phyloP scores from a whole-genome alignment of 2,329 filamentous ascomycete species.

The Epichloe aotearoae region DNA sequence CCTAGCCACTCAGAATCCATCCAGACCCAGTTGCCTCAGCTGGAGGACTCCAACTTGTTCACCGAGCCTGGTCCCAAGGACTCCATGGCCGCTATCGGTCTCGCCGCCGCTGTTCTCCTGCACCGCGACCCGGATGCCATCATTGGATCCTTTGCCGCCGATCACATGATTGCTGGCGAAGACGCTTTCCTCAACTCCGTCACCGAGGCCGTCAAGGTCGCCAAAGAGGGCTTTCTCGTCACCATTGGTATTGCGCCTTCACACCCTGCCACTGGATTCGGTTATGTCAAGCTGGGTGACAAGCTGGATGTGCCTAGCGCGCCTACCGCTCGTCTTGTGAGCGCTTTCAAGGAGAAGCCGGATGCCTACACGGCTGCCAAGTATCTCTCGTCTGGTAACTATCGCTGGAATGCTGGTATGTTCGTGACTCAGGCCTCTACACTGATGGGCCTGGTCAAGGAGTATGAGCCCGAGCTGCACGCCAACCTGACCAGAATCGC shows the following conservation, averaged over 20 bases:
- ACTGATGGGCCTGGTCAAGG: conserved; percentile 13
- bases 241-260: conserved; percentile 16
- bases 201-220: conserved; percentile 14
- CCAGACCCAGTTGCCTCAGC: conserved; percentile 12
- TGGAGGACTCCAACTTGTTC: conserved; percentile 12
- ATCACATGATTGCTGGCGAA: conserved; percentile 16
- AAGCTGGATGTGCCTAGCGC: conserved; percentile 9
- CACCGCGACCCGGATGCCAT: conserved; percentile 13
- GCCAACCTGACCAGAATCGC: conserved; percentile 12
- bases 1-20: conserved; percentile 14
- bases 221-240: conserved; percentile 14
- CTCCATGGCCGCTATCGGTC: conserved; percentile 15
- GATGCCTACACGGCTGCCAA: conserved; percentile 15
- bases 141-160: conserved; percentile 15
- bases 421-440: conserved; percentile 15
- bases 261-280: conserved; percentile 15
- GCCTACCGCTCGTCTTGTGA: conserved; percentile 12
- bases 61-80: conserved; percentile 16
- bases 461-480: conserved; percentile 13
- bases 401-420: conserved; percentile 17
- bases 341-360: conserved; percentile 16
- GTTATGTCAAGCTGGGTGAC: conserved; percentile 15
- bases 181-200: conserved; percentile 15
- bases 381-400: conserved; percentile 14
- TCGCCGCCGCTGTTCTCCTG: conserved; percentile 14